Percentiles rank a stretch among this genome's conserved stretches.
phyloP scores from a whole-genome alignment of 129 eudicot genomes.

The Lactuca saligna region DNA sequence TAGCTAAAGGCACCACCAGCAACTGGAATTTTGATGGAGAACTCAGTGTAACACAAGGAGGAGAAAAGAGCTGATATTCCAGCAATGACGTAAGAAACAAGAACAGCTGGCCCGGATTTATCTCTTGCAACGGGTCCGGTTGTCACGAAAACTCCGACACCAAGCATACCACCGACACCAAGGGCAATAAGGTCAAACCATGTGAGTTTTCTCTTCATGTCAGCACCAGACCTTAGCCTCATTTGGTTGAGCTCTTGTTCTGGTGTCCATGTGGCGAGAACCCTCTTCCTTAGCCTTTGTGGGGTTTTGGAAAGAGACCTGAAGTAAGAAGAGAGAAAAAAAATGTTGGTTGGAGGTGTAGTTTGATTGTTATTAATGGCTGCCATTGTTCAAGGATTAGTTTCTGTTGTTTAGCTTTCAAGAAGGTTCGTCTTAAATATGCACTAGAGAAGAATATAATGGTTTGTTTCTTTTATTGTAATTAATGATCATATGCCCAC shows the following conservation, averaged over 20 bases:
- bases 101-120: conserved; percentile 65
- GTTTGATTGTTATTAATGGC: conserved; percentile 30
- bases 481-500: conserved; percentile 37
- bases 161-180: conserved; percentile 88
- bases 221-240: conserved; percentile 85
- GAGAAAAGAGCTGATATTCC: conserved; percentile 79
- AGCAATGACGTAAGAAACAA: conserved; percentile 67
- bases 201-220: conserved; percentile 75
- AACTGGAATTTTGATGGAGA: conserved; percentile 71
- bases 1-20: conserved; percentile 92
- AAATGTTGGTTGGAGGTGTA: conserved; percentile 25
- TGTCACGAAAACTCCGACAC: conserved; percentile 83
- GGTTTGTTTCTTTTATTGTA: conserved; percentile 29
- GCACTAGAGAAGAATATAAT: conserved; percentile 41
- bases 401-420: conserved; percentile 26
- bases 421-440: conserved; percentile 43
- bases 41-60: conserved; percentile 78
- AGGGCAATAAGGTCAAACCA: conserved; percentile 73
- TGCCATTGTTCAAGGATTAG: conserved; percentile 35
- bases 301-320: conserved; percentile 63
- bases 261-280: conserved; percentile 83
- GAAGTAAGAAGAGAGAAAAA: conserved; percentile 38
- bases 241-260: conserved; percentile 73
- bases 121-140: conserved; percentile 64
- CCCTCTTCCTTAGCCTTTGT: conserved; percentile 50